Percentiles rank a stretch among this genome's conserved stretches.
Evolutionary conservation across 352 stramenopile genomes (phyloP).

Genomic region (Elongisporangium prolatum): DNA sequence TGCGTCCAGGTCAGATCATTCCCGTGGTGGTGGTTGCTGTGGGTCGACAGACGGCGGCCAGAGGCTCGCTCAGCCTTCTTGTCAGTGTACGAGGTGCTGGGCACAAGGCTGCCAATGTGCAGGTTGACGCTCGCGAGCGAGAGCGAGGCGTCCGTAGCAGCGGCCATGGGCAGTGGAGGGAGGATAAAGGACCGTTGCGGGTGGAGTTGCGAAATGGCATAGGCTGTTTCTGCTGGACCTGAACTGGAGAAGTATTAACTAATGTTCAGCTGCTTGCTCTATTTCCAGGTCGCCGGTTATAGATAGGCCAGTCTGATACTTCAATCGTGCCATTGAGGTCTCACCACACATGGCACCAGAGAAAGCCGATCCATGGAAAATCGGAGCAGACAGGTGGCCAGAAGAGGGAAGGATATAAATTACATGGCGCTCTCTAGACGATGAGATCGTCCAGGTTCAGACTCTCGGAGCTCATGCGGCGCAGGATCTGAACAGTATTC

Average conservation of each 20-base stretch:
- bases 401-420: neutral
- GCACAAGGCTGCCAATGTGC: constrained; percentile 50
- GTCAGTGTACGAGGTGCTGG: constrained; percentile 25
- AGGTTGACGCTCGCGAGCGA: constrained; percentile 42
- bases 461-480: constrained; percentile 1
- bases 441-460: neutral
- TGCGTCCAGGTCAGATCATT: constrained; percentile 39
- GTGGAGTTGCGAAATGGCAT: neutral
- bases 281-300: neutral
- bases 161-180: neutral
- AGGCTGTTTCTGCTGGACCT: neutral
- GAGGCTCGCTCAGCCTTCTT: constrained; percentile 5
- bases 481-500: neutral
- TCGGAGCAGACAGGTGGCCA: neutral
- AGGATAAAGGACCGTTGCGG: neutral
- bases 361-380: neutral
- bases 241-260: neutral
- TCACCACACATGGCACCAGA: neutral
- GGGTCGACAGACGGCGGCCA: neutral
- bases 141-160: neutral
- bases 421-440: neutral
- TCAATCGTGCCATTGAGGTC: neutral
- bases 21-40: constrained; percentile 10
- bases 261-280: neutral
- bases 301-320: neutral